Base-by-base conservation (phyloP, 2,329 filamentous ascomycete species). In the Penicillium sp. region DNA sequence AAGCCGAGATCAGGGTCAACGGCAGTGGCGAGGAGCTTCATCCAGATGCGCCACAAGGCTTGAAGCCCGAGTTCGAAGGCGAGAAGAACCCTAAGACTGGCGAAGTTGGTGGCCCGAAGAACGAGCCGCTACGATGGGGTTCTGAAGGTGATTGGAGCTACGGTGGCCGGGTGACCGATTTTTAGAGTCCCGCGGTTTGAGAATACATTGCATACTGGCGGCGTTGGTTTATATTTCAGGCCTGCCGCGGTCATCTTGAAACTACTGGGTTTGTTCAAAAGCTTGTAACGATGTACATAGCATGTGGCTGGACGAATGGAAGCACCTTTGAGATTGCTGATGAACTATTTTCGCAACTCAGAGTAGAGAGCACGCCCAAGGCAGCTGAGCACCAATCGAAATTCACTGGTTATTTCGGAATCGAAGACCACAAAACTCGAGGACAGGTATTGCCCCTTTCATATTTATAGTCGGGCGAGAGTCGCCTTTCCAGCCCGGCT, bases 71-170 rank as follows among this genome's bases (percentile, higher is more conserved):
- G 75, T 99, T 99, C 64, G 86, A 92, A 61, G 94, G 94, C 52
- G 92, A 97, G 48, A 81, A 79, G 49, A 97, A 99, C 71, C 94
- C 94, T 2, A 88, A 87, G 78, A 99, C 94, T 1, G 94, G 94
- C 22, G 94, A 99, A 79, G 84, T 96, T 10, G 94, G 94, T 5
- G 94, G 94, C 1, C 94, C 94, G 5, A 99, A 97, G 84, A 97
- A 95, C 68, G 92, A 99, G 74, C 94, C 94, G 46, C 68, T 97
- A 68, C 78, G 92, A 63, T 96, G 92, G 92, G 91, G 91, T 0
- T 77, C 80, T 16, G 69, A 65, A 0, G 86, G 89, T 1, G 86
- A 89, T 69, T 99, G 92, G 88, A 96, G 90, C 70, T 99, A 89
- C 72, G 96, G 96, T 72, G 94, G 94, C 42, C 79, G 92, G 57